Conservation (phyloP, 305 asterid species). For the Solanum aculeatissimum region DNA sequence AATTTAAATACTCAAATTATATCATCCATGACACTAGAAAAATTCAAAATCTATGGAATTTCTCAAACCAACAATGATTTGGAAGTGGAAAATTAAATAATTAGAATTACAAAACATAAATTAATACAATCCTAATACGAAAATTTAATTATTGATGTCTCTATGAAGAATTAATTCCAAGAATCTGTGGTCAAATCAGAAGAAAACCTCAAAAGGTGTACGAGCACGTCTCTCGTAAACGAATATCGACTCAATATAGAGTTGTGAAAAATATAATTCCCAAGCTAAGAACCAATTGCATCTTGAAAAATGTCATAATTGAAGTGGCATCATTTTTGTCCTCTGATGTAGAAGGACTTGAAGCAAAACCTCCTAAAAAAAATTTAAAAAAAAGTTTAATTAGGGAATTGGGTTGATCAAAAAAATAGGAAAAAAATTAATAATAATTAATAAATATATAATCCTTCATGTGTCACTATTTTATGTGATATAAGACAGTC, state of each 20-base stretch:
- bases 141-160: background rate
- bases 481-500: background rate
- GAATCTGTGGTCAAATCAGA: background rate
- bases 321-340: constrained; percentile 8
- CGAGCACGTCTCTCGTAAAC: background rate
- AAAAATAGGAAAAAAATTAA: background rate
- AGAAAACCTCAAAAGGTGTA: background rate
- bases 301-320: constrained; percentile 14
- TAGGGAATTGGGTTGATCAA: background rate
- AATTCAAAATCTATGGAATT: background rate
- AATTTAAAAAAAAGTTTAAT: background rate
- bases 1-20: background rate
- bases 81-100: background rate
- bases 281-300: constrained; percentile 28
- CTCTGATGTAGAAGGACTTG: constrained; percentile 13
- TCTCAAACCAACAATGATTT: background rate
- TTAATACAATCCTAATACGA: background rate
- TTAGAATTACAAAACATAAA: background rate
- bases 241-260: background rate
- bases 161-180: background rate
- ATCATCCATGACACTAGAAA: background rate
- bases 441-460: background rate
- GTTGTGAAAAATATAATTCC: constrained; percentile 14
- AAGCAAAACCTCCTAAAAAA: constrained; percentile 9
- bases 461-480: background rate